Evolutionary conservation across 352 stramenopile genomes (phyloP).

Genomic region (Phytophthora meadii): DNA sequence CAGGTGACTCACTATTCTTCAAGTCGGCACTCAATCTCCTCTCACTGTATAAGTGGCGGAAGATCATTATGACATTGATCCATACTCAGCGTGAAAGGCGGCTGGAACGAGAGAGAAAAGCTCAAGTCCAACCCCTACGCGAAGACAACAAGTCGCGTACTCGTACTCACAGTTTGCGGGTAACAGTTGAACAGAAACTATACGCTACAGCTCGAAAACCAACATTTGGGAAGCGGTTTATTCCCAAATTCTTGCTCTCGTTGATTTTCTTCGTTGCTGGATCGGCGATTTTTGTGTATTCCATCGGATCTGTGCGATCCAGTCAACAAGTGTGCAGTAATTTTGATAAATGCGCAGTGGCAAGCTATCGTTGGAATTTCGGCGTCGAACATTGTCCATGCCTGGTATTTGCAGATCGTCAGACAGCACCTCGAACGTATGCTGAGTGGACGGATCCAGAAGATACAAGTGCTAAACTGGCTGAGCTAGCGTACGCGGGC

Average conservation of each 20-base stretch:
- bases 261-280: constrained; percentile 44
- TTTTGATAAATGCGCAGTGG: constrained; percentile 47
- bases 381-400: constrained; percentile 42
- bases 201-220: constrained; percentile 9
- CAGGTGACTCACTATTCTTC: constrained; percentile 22
- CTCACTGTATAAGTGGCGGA: constrained; percentile 52
- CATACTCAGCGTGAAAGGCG: constrained; percentile 30
- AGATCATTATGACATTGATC: constrained; percentile 39
- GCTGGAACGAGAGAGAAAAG: constrained; percentile 17
- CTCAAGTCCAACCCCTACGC: constrained; percentile 18
- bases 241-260: constrained; percentile 29
- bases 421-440: constrained; percentile 34
- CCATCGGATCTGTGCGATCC: constrained; percentile 32
- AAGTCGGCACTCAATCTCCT: constrained; percentile 48
- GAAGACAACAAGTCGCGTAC: constrained; percentile 8
- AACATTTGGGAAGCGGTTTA: constrained; percentile 29
- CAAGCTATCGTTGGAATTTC: constrained; percentile 55
- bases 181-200: constrained; percentile 14
- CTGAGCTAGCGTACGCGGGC: constrained; percentile 34
- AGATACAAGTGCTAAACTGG: constrained; percentile 36
- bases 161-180: constrained; percentile 15
- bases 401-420: constrained; percentile 46
- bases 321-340: constrained; percentile 32
- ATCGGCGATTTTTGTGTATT: constrained; percentile 39
- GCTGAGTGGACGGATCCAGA: constrained; percentile 46